These are phyloP conservation scores for Macadamia tetraphylla DNA, from an alignment of 164 flowering plant species.

Conservation along the genomic window DNA sequence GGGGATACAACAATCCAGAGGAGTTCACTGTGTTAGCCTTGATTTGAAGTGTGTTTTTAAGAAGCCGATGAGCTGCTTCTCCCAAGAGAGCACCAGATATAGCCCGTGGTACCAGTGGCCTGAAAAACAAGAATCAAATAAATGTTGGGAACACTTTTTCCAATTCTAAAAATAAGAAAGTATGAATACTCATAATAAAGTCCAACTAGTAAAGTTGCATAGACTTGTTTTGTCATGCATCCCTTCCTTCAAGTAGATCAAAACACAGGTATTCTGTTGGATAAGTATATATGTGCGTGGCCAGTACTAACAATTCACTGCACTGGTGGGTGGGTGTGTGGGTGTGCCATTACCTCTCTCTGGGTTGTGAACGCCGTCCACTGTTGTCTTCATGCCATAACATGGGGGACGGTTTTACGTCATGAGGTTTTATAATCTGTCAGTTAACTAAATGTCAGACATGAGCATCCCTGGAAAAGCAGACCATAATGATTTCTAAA, in stretches of 20 bases:
- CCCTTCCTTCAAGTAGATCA: no score
- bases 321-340: no score
- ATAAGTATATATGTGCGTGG: no score
- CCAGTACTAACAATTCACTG: no score
- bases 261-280: no score
- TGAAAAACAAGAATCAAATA: constrained; percentile 20
- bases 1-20: no score
- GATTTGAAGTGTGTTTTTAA: constrained; percentile 64
- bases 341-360: constrained; percentile 54
- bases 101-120: constrained; percentile 72
- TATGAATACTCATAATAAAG: no score
- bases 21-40: constrained; percentile 16
- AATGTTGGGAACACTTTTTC: background rate
- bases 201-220: no score
- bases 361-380: constrained; percentile 51
- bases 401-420: constrained; percentile 75
- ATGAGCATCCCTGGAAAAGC: no score
- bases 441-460: constrained; percentile 3
- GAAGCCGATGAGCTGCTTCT: constrained; percentile 91
- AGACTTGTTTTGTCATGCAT: no score
- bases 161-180: background rate
- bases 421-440: constrained; percentile 56
- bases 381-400: constrained; percentile 94
- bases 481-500: no score
- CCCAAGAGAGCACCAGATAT: constrained; percentile 72